Percentiles rank a stretch among this genome's conserved stretches.
phyloP scores from a whole-genome alignment of 345 rosid genomes.

The Viola odorata region DNA sequence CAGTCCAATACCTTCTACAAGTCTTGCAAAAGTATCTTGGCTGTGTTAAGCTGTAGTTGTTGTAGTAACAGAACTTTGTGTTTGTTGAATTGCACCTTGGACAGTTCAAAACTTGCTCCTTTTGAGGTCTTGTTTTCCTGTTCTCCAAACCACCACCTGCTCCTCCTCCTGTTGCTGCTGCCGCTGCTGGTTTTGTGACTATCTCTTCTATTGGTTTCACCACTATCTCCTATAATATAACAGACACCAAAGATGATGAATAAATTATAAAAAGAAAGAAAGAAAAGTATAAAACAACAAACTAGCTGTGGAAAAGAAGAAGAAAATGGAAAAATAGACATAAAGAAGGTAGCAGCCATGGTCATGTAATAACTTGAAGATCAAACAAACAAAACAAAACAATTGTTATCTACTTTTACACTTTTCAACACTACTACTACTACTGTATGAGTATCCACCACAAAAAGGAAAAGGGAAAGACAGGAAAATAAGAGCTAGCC shows the following conservation, averaged over 20 bases:
- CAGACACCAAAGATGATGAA: too few species aligned
- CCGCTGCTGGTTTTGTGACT: slow-evolving; percentile 55
- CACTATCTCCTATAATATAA: slow-evolving; percentile 55
- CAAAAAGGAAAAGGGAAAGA: slow-evolving; percentile 8
- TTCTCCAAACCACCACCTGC: slow-evolving; percentile 21
- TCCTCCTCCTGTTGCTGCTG: slow-evolving; percentile 24
- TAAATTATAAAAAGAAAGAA: not conserved
- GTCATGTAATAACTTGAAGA: slow-evolving; percentile 20
- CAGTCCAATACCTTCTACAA: slow-evolving; percentile 98
- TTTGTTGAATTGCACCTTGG: slow-evolving; percentile 94
- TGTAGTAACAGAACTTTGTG: slow-evolving; percentile 98
- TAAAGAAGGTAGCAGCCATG: slow-evolving; percentile 8
- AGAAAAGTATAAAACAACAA: slow-evolving; percentile 5
- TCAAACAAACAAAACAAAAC: slow-evolving; percentile 34
- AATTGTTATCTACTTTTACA: slow-evolving; percentile 19
- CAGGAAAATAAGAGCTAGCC: too few species aligned
- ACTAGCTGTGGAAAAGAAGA: not conserved
- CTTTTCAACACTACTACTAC: slow-evolving; percentile 20
- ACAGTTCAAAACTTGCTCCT: slow-evolving; percentile 82
- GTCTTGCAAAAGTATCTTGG: slow-evolving; percentile 97
- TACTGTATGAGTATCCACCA: slow-evolving; percentile 16
- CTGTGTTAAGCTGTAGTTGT: slow-evolving; percentile 96
- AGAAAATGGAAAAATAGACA: not conserved
- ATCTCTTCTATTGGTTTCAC: slow-evolving; percentile 89
- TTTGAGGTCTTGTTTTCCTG: slow-evolving; percentile 67